A percentile compares a stretch with the other conserved stretches of the same genome.
Evolutionary conservation across 371 early-diverging fungal species (phyloP).

Genomic region (Fennellomyces sp.): DNA sequence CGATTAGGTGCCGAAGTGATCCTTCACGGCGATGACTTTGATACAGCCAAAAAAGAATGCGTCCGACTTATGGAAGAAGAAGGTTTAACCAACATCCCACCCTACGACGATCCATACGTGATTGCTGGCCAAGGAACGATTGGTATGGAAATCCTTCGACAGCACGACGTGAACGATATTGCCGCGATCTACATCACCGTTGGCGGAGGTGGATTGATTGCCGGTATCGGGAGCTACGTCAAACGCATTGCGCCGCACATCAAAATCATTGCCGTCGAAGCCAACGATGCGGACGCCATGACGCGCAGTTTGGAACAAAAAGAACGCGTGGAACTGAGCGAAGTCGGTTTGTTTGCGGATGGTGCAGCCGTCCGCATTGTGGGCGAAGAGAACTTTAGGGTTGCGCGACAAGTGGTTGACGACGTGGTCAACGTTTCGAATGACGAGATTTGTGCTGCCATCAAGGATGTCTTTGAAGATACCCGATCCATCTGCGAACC

Average conservation of each 20-base stretch:
- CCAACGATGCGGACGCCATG: conserved; percentile 92
- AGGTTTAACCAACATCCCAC: conserved; percentile 89
- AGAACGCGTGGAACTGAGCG: conserved; percentile 63
- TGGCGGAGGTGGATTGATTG: conserved; percentile 95
- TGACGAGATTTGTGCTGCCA: conserved; percentile 97
- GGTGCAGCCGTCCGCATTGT: conserved; percentile 94
- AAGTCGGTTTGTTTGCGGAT: conserved; percentile 96
- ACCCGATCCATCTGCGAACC: conserved; percentile 94
- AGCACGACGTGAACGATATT: conserved; percentile 68
- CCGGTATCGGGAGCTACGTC: conserved; percentile 90
- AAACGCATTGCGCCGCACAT: conserved; percentile 88
- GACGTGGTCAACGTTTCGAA: conserved; percentile 90
- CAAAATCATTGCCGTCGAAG: conserved; percentile 90
- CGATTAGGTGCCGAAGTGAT: conserved; percentile 92
- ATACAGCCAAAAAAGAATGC: conserved; percentile 90
- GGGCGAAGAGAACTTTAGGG: conserved; percentile 85
- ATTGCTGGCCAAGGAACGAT: conserved; percentile 59
- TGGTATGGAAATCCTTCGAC: conserved; percentile 91
- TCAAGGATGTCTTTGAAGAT: conserved; percentile 97
- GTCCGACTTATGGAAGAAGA: conserved; percentile 68
- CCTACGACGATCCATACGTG: conserved; percentile 96
- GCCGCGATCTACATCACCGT: conserved; percentile 88
- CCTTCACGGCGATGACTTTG: conserved; percentile 89
- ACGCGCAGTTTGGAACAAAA: conserved; percentile 69
- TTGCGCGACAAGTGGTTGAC: conserved; percentile 71